Evolutionary conservation across 1,284 basidiomycete genomes (phyloP), one percentile per base, ranked within the genome.

Genomic region (Anthracocystis walkeri): DNA sequence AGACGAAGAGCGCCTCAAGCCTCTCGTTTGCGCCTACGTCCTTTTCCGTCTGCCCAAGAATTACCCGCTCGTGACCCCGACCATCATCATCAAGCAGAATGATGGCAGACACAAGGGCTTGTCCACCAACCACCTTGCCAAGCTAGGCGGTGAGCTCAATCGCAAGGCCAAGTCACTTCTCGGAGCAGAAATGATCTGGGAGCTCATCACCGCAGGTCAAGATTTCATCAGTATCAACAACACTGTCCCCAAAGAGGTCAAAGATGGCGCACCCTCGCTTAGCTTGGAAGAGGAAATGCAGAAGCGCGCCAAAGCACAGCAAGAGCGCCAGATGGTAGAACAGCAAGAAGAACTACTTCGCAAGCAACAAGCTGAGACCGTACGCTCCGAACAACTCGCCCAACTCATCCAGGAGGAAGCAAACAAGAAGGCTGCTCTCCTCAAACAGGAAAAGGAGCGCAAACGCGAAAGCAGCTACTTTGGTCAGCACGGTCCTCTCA

Each of bases 151-250:
- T 38, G 65, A 65, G 40, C 65, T 84, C 52, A 63, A 65, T 23
- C 50, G 46, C 16, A 78, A 79, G 16, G 80, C 82, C n/a, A 74
- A 66, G 23, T 53, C 64, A 25, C 72, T 84, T 16, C 46, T 84
- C 4, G 84, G 84, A 21, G 72, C 79, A 12, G 84, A 85, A 44
- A 86, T 86, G 85, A 70, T 86, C 31, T 86, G 84, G 79, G 85
- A 86, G 65, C 74, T 85, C 33, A 79, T 84, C 52, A 76, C 58
- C 7, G 33, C 58, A 27, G 81, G 68, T 3, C 81, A 82, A 51
- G 82, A 84, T 31, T 83, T 67, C 20, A 80, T 84, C 61, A 80
- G 77, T 41, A 4, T 46, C 31, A 66, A 82, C 69, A 81, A 82
- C 45, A 51, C 57, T 2, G 65, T 70, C 0, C 72, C 74, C 2